phyloP scores from a whole-genome alignment of 495 filamentous ascomycete genomes.

The Penicillium roqueforti region DNA sequence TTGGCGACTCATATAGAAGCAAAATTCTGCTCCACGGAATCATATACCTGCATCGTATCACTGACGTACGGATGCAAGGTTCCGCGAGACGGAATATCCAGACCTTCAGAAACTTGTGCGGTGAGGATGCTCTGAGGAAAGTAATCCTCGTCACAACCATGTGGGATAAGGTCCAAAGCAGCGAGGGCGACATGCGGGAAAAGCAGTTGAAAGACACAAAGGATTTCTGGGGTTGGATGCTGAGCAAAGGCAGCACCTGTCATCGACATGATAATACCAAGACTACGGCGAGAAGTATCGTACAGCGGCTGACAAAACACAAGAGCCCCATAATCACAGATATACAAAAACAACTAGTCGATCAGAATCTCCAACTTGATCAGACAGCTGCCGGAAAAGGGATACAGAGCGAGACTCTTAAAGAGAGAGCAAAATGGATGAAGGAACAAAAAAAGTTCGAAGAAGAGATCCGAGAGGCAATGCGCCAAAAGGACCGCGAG shows the following conservation, averaged over 20 bases:
- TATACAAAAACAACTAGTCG: background rate
- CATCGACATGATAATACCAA: conserved; percentile 7
- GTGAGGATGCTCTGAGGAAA: conserved; percentile 27
- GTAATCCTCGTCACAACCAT: conserved; percentile 44
- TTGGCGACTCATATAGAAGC: conserved; percentile 2
- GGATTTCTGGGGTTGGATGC: conserved; percentile 9
- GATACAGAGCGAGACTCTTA: background rate
- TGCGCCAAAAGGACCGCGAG: background rate
- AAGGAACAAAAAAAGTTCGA: background rate
- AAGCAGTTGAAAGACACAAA: background rate
- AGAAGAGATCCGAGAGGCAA: background rate
- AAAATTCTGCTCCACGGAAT: conserved; percentile 24
- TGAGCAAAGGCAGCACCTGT: conserved; percentile 2
- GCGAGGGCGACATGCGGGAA: background rate
- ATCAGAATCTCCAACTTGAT: background rate
- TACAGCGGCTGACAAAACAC: background rate
- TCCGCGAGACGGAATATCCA: conserved; percentile 36
- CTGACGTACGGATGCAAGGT: conserved; percentile 33
- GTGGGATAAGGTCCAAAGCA: conserved; percentile 27
- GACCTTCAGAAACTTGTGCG: conserved; percentile 47
- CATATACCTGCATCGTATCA: conserved; percentile 46
- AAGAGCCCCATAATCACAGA: background rate
- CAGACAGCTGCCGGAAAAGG: conserved; percentile 1
- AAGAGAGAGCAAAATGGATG: background rate
- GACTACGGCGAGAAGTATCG: background rate